Percentiles rank a stretch among this genome's conserved stretches.
Conservation (phyloP, 1,284 basidiomycete genomes). For the Afroboletus lepidellus region DNA sequence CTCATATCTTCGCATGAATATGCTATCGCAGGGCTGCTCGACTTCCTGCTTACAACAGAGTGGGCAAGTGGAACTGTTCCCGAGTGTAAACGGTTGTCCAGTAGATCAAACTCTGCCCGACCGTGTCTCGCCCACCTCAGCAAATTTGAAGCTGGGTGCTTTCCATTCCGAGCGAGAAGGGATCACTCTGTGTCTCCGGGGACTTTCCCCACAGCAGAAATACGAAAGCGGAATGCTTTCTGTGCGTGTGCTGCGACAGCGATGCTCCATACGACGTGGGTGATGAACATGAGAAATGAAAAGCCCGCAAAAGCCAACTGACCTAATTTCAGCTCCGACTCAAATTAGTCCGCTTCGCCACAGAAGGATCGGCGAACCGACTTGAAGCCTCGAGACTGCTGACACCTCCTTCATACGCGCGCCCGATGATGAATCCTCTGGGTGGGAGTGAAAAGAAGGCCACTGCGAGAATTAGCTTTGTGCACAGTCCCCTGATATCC, state of each 20-base stretch:
- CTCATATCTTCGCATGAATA: constrained; percentile 76
- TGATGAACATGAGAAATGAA: not conserved
- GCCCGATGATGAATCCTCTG: constrained; percentile 22
- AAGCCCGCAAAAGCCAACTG: not conserved
- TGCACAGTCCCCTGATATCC: constrained; percentile 27
- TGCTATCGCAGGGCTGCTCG: constrained; percentile 38
- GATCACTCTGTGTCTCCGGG: constrained; percentile 76
- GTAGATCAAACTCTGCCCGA: constrained; percentile 47
- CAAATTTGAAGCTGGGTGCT: constrained; percentile 68
- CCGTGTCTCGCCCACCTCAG: constrained; percentile 46
- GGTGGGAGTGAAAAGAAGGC: constrained; percentile 16
- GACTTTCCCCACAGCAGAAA: constrained; percentile 85
- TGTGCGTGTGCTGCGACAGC: constrained; percentile 80
- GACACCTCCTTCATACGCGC: not conserved
- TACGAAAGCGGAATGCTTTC: constrained; percentile 45
- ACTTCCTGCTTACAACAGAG: constrained; percentile 51
- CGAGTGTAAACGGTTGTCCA: constrained; percentile 21
- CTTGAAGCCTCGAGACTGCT: not conserved
- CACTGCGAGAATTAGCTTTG: constrained; percentile 22
- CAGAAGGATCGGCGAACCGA: not conserved
- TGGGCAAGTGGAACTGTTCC: constrained; percentile 42
- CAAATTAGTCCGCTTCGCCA: constrained; percentile 17
- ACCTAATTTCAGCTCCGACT: constrained; percentile 25
- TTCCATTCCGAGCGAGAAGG: constrained; percentile 59
- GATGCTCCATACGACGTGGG: constrained; percentile 71